Base-by-base conservation (phyloP, 345 rosid genomes). In the rapeseed (Brassica napus) region DNA sequence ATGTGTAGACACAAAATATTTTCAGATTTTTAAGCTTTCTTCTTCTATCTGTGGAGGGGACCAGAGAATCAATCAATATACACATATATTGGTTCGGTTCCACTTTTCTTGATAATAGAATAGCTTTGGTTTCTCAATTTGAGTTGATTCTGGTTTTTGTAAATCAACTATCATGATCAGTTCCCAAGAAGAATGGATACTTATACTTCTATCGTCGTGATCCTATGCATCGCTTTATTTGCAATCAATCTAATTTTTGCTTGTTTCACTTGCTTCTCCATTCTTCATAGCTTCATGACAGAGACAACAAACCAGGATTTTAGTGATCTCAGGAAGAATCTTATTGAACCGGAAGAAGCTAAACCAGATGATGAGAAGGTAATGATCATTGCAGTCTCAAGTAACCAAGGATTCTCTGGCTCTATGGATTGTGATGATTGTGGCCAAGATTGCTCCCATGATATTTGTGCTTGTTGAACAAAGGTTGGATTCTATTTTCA, bases 241-340 rank as follows among this genome's bases (percentile, higher is more conserved):
- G 80, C 57, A 1, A 44, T 75, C 77, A 80, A 80, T 80, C 34
- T 80, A 64, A 58, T 75, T 59, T 70, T 75, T 64, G 70, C 26
- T 57, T 64, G 80, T 70, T 65, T 74, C 71, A 80, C 83, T 74
- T 80, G 83, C 67, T 74, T 42, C 76, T 70, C 80, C 54, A 42
- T 64, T 69, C 68, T 74, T 69, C 68, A 42, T 5, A 30, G 68
- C 42, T 80, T 32, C 63, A 32, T 70, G 63, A 42, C 63, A 69
- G 79, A 75, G 68, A 61, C 34, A 64, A 37, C 47, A 64, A 39
- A 58, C 34, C 55, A 57, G 4, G 79, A 74, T 28, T 64, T 52
- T 63, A 65, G 64, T 75, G 80, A 75, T 2, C 72, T 80, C 7
- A 63, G 26, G 73, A 31, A 4, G 63, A 75, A 65, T 65, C 80